Evolutionary conservation across 31 red algal species (phyloP), one percentile per base, ranked within the genome.

Genomic region (Asparagopsis taxiformis): DNA sequence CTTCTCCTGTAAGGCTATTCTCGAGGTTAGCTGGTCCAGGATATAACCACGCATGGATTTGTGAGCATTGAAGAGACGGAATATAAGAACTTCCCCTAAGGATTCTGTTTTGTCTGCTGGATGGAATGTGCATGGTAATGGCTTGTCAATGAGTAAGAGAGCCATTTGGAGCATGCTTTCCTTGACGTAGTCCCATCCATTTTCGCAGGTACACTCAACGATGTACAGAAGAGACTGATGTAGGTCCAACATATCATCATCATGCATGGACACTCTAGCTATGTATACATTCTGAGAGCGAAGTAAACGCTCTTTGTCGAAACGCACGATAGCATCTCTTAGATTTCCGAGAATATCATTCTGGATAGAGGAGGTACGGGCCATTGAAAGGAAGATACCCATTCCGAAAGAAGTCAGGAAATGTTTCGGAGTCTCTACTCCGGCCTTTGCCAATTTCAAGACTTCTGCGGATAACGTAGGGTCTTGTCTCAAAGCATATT

Each of bases 151-250:
- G 28, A 86, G 60, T 21, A 86, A 43, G 1, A 86, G 39, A 0
- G 81, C 69, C 50, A 86, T 62, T 3, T 76, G 30, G 17, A 86
- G 39, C 15, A 86, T n/a, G 52, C 70, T 68, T 68, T 86, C 81
- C 51, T 75, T 86, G 21, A 86, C 70, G 26, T 86, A 44, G 51
- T 86, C 81, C 81, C 81, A 86, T 36, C 81, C 81, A 68, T 68
- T 86, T 51, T 75, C 81, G 39, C 50, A 68, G 3, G 81, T 86
- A 31, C 81, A 72, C 23, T 86, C 59, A 6, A 71, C 69, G 41
- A 86, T 68, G 24, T 68, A 65, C 34, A 75, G 49, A 46, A 86
- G 59, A 48, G 70, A 69, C 31, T 61, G 60, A 31, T 62, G 62
- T 16, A 62, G 69, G 56, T 86, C 62, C 32, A 74, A 25, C 37